A percentile compares a stretch with the other conserved stretches of the same genome.
Evolutionary conservation across 2,329 filamentous ascomycete genomes (phyloP).

Genomic region (Didymella keratinophila): DNA sequence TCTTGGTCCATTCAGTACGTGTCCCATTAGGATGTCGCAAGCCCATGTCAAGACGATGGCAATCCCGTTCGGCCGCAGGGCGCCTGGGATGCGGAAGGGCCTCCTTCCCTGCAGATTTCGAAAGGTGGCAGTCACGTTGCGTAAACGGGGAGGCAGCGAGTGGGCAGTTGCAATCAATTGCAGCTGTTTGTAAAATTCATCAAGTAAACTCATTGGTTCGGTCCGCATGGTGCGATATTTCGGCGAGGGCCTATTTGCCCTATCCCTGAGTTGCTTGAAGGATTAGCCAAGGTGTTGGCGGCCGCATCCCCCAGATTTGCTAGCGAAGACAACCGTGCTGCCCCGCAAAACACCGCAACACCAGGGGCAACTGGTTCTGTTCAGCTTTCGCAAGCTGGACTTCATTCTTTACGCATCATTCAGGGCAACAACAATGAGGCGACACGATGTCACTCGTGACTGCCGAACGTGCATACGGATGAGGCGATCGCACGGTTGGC

Average conservation of each 20-base stretch:
- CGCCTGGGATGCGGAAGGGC: slow-evolving; percentile 6
- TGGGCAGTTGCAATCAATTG: background rate
- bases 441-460: background rate
- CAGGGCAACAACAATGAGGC: background rate
- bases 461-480: slow-evolving; percentile 18
- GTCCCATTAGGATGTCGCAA: slow-evolving; percentile 5
- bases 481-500: slow-evolving; percentile 24
- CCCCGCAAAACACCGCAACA: slow-evolving; percentile 27
- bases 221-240: background rate
- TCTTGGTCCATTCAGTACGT: slow-evolving; percentile 2
- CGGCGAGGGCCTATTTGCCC: background rate
- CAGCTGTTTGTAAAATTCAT: background rate
- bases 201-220: slow-evolving; percentile 1
- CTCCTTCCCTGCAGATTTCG: slow-evolving; percentile 4
- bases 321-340: slow-evolving; percentile 17
- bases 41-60: slow-evolving; percentile 2
- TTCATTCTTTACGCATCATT: background rate
- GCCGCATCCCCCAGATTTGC: slow-evolving; percentile 31
- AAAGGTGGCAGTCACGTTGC: slow-evolving; percentile 4
- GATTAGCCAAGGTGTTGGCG: slow-evolving; percentile 19
- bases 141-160: background rate
- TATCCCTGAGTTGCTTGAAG: slow-evolving; percentile 8
- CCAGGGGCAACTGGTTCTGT: slow-evolving; percentile 13
- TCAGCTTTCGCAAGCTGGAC: background rate
- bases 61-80: slow-evolving; percentile 13